phyloP scores from a whole-genome alignment of 768 basidiomycete genomes.

The Pisolithus microcarpus region DNA sequence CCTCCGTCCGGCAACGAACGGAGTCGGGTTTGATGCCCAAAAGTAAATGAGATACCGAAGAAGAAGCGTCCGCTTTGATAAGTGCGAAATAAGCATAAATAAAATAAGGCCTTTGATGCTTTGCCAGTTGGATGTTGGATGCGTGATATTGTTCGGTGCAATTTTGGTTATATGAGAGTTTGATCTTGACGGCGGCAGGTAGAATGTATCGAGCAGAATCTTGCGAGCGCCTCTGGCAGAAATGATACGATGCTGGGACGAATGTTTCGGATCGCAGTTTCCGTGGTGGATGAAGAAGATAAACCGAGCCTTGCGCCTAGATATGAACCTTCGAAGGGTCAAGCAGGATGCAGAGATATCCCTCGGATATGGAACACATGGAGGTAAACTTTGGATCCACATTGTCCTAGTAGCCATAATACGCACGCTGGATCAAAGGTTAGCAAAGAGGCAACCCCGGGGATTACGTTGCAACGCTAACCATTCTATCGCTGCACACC shows the following conservation, averaged over 20 bases:
- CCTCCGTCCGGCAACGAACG: conserved; percentile 11
- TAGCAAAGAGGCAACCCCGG: conserved; percentile 7
- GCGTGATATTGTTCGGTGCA: conserved; percentile 26
- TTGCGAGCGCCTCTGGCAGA: conserved; percentile 19
- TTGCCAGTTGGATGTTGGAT: conserved; percentile 30
- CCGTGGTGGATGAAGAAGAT: conserved; percentile 28
- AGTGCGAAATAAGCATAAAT: conserved; percentile 29
- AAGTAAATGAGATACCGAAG: conserved; percentile 20
- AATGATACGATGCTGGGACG: conserved; percentile 18
- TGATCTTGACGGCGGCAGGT: conserved; percentile 12
- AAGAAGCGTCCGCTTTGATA: conserved; percentile 24
- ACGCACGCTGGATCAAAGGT: conserved; percentile 42
- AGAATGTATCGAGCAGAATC: conserved; percentile 15
- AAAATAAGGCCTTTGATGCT: conserved; percentile 21
- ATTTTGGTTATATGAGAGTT: conserved; percentile 16
- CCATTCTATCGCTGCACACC: conserved; percentile 50
- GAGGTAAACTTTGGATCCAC: conserved; percentile 8
- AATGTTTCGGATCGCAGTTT: conserved; percentile 14
- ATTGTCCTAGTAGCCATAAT: conserved; percentile 47
- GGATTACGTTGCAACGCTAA: conserved; percentile 14
- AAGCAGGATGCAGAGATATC: conserved; percentile 15
- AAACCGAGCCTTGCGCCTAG: conserved; percentile 13
- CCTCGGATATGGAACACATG: conserved; percentile 20
- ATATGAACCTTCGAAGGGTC: conserved; percentile 18
- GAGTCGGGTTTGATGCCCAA: conserved; percentile 18